These are phyloP conservation scores for Apiospora arundinis DNA, from an alignment of 2,329 filamentous ascomycete species.

Conservation along the genomic window DNA sequence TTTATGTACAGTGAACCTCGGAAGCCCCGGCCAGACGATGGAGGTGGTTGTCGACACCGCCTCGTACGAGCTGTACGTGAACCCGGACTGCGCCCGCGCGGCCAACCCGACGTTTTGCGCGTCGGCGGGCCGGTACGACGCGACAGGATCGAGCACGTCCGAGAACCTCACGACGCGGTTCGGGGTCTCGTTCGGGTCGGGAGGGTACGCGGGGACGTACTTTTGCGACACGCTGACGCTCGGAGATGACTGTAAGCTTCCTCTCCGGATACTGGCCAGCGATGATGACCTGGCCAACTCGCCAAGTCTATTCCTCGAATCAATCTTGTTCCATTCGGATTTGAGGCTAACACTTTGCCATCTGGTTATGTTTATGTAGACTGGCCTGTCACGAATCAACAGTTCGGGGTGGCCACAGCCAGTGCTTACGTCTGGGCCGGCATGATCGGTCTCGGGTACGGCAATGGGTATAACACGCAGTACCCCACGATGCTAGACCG, in stretches of 20 bases:
- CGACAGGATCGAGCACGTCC: conserved; percentile 48
- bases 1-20: conserved; percentile 51
- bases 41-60: conserved; percentile 64
- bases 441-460: conserved; percentile 45
- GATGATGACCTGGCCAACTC: too few relatives aligned
- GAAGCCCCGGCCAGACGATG: conserved; percentile 59
- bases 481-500: conserved; percentile 44
- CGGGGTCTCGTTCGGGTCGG: conserved; percentile 24
- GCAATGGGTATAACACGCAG: conserved; percentile 41
- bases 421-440: conserved; percentile 46
- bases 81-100: conserved; percentile 62
- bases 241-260: conserved; percentile 19
- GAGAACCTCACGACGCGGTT: conserved; percentile 37
- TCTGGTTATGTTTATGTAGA: conserved; percentile 27
- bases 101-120: conserved; percentile 48
- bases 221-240: conserved; percentile 23
- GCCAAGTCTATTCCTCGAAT: too few relatives aligned
- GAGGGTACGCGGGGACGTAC: conserved; percentile 20
- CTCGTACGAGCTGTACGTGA: conserved; percentile 68
- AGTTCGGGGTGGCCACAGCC: conserved; percentile 44
- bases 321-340: too few relatives aligned
- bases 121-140: conserved; percentile 51
- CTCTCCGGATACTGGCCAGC: too few relatives aligned
- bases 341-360: too few relatives aligned
- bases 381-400: conserved; percentile 39